Evolutionary conservation across 805 yeast genomes (phyloP), one percentile per base, ranked within the genome.

Genomic region (Pichia scutulata): DNA sequence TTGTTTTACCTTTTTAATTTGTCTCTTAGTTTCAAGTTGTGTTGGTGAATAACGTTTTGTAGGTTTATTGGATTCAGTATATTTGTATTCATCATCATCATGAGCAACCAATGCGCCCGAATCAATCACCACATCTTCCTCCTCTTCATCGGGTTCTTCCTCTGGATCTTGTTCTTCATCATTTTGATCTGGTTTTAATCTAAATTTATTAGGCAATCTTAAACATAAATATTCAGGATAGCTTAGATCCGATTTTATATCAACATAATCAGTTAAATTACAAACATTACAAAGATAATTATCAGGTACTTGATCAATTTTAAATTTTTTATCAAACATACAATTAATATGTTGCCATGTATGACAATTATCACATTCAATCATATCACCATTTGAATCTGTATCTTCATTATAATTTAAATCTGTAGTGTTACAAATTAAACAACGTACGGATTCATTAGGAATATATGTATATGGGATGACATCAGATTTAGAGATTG

Each of bases 301-400:
- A 12, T 74, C 67, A 3, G 86, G 84, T 1, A 75, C 62, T 21
- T 56, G 28, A 23, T 41, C 28, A 5, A 39, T 12, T 19, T n/a
- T 19, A 39, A 19, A 18, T 36, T 58, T 12, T 68, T 64, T 61
- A 43, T 73, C 80, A 24, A 82, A 74, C 77, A 82, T 72, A 63
- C 90, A 84, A 49, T 61, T 67, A 30, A 77, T 75, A 60, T 84
- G 90, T 60, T 84, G 89, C 89, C 89, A 84, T 2, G 88, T 77
- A 43, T 72, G 64, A 60, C 90, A 84, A 8, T 65, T 57, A 25
- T 81, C 87, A 65, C 90, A 84, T 58, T 80, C 80, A 25, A 13
- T 70, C 70, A 14, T 85, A 81, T 12, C 70, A 64, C 52, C 48
- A 26, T 45, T 22, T 13, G 39, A 41, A 1, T 81, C 86, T 4